Percentiles rank a stretch among this genome's conserved stretches.
These are phyloP conservation scores for Naganishia kalamii DNA, from an alignment of 768 basidiomycete species.

Conservation along the genomic window DNA sequence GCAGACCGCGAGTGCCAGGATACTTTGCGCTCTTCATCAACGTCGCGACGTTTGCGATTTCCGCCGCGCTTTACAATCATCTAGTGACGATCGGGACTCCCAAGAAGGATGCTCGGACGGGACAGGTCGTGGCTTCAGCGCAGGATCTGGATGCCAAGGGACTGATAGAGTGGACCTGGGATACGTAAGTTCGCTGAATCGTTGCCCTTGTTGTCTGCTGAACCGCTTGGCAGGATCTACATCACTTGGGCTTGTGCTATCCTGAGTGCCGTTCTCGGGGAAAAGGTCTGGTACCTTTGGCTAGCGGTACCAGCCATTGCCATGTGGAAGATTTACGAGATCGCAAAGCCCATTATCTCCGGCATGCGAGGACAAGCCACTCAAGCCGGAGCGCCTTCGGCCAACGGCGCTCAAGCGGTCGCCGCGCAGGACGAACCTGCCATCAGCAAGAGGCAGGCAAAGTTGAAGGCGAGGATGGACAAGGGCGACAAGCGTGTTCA, in stretches of 20 bases:
- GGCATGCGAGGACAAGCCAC: slow-evolving; percentile 20
- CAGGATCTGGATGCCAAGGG: slow-evolving; percentile 42
- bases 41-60: slow-evolving; percentile 25
- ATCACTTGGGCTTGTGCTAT: slow-evolving; percentile 43
- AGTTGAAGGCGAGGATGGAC: slow-evolving; percentile 41
- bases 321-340: slow-evolving; percentile 38
- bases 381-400: slow-evolving; percentile 18
- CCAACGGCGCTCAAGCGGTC: not conserved
- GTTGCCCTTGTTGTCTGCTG: too few species aligned
- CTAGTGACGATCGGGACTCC: slow-evolving; percentile 37
- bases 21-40: slow-evolving; percentile 1
- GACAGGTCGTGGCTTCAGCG: slow-evolving; percentile 29
- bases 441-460: slow-evolving; percentile 38
- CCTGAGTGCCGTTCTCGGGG: slow-evolving; percentile 36
- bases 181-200: slow-evolving; percentile 33
- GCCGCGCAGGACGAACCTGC: slow-evolving; percentile 21
- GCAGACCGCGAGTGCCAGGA: not conserved
- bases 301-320: slow-evolving; percentile 41
- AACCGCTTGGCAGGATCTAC: slow-evolving; percentile 30
- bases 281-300: slow-evolving; percentile 42
- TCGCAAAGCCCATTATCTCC: slow-evolving; percentile 37
- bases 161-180: slow-evolving; percentile 42
- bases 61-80: slow-evolving; percentile 37
- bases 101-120: slow-evolving; percentile 22
- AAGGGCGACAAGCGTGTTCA: slow-evolving; percentile 45